Base-by-base conservation (phyloP, 2,329 filamentous ascomycete species). In the Aureobasidium sp. region DNA sequence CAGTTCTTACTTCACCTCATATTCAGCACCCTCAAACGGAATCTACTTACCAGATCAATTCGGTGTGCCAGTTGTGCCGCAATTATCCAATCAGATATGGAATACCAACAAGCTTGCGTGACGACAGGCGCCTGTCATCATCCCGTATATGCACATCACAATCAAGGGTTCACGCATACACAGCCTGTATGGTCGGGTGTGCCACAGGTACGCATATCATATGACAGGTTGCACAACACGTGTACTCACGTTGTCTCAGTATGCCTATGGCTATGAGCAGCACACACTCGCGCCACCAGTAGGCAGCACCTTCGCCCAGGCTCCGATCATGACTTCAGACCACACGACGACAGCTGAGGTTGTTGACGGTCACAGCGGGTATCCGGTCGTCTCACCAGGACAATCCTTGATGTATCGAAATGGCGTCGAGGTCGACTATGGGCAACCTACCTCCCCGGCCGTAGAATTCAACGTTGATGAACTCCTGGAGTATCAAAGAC, bases 381-480 rank as follows among this genome's bases (percentile, higher is more conserved):
- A 29, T 36, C 10, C 32, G 10, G 13, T 34, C 7, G 11, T 50
- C 1, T 36, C 44, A 34, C 25, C 27, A 41, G 57, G 36, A 30
- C 57, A 59, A n/a, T 45, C 34, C 11, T 14, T 37, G 36, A 32
- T 59, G 5, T 59, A 49, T 42, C 32, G 32, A 16, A 50, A 50
- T 14, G 44, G 37, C 16, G 29, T 41, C 4, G 57, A 50, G n/a
- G 44, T 11, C 34, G 45, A 59, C 11, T 39, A 59, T n/a, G 45
- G 37, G 36, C 57, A 59, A 16, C 27, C 27, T 32, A 34, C 14
- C 5, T n/a, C 57, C 32, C 45, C 45, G 1, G 16, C 42, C 2
- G 54, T 61, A 32, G 59, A 61, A n/a, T 45, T 61, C 32, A 61
- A 61, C 14, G 42, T 61, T 45, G 59, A 61, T 14, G 59, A 61